Evolutionary conservation across 106 monocot genomes (phyloP).

Genomic region (Hemerocallis citrina): DNA sequence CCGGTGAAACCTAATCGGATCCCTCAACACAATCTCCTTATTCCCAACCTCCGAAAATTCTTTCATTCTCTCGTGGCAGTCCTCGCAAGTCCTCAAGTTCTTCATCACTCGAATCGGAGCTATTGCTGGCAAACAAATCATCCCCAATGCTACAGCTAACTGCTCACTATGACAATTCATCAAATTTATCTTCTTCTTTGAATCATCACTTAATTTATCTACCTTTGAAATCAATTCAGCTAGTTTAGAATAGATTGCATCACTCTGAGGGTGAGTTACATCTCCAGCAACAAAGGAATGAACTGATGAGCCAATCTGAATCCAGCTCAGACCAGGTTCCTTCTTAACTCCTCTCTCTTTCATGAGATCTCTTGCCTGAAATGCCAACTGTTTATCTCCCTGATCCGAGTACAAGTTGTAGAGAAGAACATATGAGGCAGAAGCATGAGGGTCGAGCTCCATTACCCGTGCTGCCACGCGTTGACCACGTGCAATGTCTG

Average conservation of each 20-base stretch:
- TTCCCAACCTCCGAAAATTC: conserved; percentile 22
- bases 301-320: conserved; percentile 33
- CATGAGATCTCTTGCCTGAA: conserved; percentile 40
- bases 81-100: conserved; percentile 33
- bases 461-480: conserved; percentile 30
- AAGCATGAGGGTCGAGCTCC: conserved; percentile 36
- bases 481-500: conserved; percentile 25
- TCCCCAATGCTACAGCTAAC: conserved; percentile 36
- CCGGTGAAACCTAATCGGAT: conserved; percentile 42
- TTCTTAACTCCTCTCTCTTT: conserved; percentile 50
- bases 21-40: conserved; percentile 45
- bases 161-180: conserved; percentile 47
- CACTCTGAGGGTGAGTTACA: conserved; percentile 23
- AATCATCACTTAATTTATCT: conserved; percentile 11
- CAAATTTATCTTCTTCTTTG: conserved; percentile 1
- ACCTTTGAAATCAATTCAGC: conserved; percentile 29
- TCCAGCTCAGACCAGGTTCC: conserved; percentile 55
- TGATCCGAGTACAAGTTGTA: conserved; percentile 56
- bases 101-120: conserved; percentile 50
- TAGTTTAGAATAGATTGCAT: conserved; percentile 35
- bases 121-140: conserved; percentile 23
- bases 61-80: conserved; percentile 46
- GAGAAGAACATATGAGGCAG: conserved; percentile 42
- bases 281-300: conserved; percentile 49
- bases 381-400: conserved; percentile 21